Evolutionary conservation across 1,284 basidiomycete genomes (phyloP).

Genomic region (Pascua sp.): DNA sequence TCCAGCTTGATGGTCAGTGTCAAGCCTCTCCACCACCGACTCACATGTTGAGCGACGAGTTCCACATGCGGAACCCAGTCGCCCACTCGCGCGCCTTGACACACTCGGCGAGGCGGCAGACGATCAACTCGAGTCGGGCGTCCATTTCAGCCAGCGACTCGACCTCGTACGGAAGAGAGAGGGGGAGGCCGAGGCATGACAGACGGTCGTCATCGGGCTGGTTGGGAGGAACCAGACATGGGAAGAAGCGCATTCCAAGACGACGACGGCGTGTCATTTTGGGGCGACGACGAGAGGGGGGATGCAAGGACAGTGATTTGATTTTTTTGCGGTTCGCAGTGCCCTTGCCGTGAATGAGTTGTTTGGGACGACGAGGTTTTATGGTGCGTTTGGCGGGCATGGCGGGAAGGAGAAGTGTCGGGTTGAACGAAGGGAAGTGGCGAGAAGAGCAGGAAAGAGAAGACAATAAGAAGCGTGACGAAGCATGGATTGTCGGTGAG

Average conservation of each 20-base stretch:
- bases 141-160: constrained; percentile 79
- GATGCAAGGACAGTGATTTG: too few relatives aligned
- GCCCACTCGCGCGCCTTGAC: constrained; percentile 77
- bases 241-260: constrained; percentile 2
- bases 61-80: constrained; percentile 71
- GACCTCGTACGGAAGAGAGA: constrained; percentile 69
- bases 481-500: too few relatives aligned
- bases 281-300: too few relatives aligned
- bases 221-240: constrained; percentile 12
- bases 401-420: too few relatives aligned
- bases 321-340: too few relatives aligned
- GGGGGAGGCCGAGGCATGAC: constrained; percentile 41
- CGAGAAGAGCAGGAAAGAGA: too few relatives aligned
- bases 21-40: constrained; percentile 29
- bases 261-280: background rate
- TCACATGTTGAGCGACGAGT: constrained; percentile 69
- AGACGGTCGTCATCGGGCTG: constrained; percentile 41
- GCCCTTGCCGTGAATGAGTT: too few relatives aligned
- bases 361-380: too few relatives aligned
- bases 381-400: too few relatives aligned
- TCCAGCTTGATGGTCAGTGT: constrained; percentile 59
- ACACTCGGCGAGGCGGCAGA: constrained; percentile 63
- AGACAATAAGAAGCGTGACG: too few relatives aligned
- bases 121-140: constrained; percentile 70
- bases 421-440: too few relatives aligned